Evolutionary conservation across 2,329 filamentous ascomycete species (phyloP), one percentile per base, ranked within the genome.

Genomic region (Metarhizium brunneum): DNA sequence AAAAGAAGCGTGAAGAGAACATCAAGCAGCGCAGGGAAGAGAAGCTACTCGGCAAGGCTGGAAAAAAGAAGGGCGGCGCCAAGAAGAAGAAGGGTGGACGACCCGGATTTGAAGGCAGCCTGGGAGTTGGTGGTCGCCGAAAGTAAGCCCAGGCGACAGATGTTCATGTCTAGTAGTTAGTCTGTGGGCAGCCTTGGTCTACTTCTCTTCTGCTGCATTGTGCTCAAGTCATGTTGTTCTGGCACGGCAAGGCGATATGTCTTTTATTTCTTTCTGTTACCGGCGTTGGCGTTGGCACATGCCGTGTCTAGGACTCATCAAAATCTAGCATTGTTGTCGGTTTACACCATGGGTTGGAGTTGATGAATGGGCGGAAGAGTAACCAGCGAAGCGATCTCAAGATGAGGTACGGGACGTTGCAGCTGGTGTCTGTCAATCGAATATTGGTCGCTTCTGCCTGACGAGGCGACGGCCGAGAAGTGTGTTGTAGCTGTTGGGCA

Each of bases 1-100:
- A 92, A 67, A 84, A 84, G 71, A 95, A 95, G 78, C 81, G 87
- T 59, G 88, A 91, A 66, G 87, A 88, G 51, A 92, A 92, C 68
- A 74, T 92, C 60, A 77, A 78, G 64, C 87, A 88, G 72, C 79
- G 88, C 61, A 81, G 81, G 62, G 90, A 94, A 52, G 87, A 88
- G 61, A 92, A 91, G 74, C 59, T 76, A 54, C 65, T 76, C 53
- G 81, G 82, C 54, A 79, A 78, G 61, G 79, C 78, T 55, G 80
- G 77, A 38, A 85, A 82, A 69, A 83, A 82, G 74, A 82, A 81
- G 71, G 71, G 70, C 63, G 69, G 57, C 47, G 66, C 64, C 8
- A 73, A 74, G 67, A 71, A 73, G 65, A 71, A 74, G 61, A 79
- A 79, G 66, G 71, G 74, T 59, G 79, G 77, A 57, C 76, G 82